Evolutionary conservation across 1,284 basidiomycete species (phyloP), one percentile per base, ranked within the genome.

Genomic region (Fomitopsis pinicola): DNA sequence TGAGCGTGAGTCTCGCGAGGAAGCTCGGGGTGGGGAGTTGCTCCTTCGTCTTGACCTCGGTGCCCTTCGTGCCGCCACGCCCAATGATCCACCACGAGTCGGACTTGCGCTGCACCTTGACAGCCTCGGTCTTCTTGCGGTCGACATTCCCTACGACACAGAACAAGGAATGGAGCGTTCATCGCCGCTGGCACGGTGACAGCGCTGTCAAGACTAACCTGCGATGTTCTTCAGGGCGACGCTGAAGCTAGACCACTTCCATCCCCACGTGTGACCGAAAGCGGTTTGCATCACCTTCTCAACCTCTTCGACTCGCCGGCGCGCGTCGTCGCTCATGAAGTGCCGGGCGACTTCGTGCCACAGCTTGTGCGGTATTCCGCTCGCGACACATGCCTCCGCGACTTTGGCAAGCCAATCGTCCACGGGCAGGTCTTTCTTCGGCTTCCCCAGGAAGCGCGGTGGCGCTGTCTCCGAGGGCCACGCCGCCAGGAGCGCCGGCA

Each of bases 331-430:
- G 2, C 82, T 85, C 82, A 90, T 83, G 70, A 81, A 88, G 66
- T 85, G 82, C 67, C 87, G 85, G n/a, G 82, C 88, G 57, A 87
- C 86, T 63, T 85, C 87, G 72, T 87, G 82, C 88, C 88, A 90
- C 70, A 80, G 88, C 63, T 86, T 82, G 70, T 86, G 81, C 50
- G 88, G 88, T 15, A 90, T 80, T 46, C 82, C 81, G 64, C 84
- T 81, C 62, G 84, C 79, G 48, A 78, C 69, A 66, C 87, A 89
- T 22, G 84, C 87, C 22, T 77, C 75, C 72, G 81, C 87, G 69
- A 90, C 84, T 60, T 80, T 72, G 55, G 82, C 77, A 59, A 90
- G 77, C 87, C 88, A 90, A 55, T 82, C 80, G 61, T 85, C 83
- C 40, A 88, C 80, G 1, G 82, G 73, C 33, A 74, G 75, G 69